Conservation (phyloP, 305 asterid genomes). For the Plantago coronopus region DNA sequence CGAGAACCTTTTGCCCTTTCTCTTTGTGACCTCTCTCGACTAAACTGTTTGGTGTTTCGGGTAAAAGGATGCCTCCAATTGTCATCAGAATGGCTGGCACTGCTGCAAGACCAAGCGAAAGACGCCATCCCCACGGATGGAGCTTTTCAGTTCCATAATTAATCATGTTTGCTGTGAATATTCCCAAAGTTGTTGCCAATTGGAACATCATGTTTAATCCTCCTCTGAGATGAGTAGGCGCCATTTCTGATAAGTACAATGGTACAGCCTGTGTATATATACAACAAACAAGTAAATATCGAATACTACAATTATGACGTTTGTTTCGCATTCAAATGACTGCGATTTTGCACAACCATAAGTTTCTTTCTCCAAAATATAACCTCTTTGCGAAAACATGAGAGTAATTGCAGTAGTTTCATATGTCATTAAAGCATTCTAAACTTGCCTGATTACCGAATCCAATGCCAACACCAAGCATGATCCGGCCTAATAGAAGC, state of each 20-base stretch:
- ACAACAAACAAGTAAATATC: too few relatives aligned
- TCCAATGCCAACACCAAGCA: conserved; percentile 95
- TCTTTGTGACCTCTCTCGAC: conserved; percentile 58
- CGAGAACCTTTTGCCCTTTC: conserved; percentile 48
- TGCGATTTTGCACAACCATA: too few relatives aligned
- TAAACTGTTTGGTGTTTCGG: conserved; percentile 92
- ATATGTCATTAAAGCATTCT: neutral
- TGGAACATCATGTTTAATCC: conserved; percentile 91
- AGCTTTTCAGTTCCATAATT: conserved; percentile 75
- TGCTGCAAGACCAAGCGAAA: conserved; percentile 86
- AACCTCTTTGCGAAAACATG: neutral
- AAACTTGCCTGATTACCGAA: conserved; percentile 74
- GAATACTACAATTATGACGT: too few relatives aligned
- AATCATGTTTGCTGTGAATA: conserved; percentile 92
- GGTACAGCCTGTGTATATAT: conserved; percentile 68
- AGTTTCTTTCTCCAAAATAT: neutral
- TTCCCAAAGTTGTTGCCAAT: conserved; percentile 80
- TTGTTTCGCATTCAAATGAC: neutral
- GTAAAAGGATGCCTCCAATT: conserved; percentile 71
- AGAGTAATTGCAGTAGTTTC: neutral
- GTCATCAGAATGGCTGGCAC: conserved; percentile 75
- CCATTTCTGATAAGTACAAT: conserved; percentile 87
- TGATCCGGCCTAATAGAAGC: conserved; percentile 76
- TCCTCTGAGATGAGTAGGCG: conserved; percentile 87
- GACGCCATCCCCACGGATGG: conserved; percentile 93